These are phyloP conservation scores for Phytophthora europaea DNA, from an alignment of 352 stramenopile genomes.

Conservation along the genomic window DNA sequence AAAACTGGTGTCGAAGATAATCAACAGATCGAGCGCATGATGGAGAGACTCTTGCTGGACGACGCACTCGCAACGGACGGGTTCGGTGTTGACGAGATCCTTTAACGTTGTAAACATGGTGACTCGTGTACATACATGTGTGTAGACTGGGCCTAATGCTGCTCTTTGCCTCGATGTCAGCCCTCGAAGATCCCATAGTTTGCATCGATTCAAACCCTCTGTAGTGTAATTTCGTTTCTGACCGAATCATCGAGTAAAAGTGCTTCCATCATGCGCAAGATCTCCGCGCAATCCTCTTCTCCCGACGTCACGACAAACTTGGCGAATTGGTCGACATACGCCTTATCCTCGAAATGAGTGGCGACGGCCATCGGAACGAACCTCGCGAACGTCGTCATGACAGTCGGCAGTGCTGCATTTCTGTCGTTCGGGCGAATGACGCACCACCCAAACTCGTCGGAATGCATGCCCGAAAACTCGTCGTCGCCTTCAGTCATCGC, in stretches of 20 bases:
- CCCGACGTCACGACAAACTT: conserved; percentile 32
- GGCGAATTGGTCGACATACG: conserved; percentile 20
- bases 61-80: conserved; percentile 29
- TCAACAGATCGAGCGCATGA: conserved; percentile 26
- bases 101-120: conserved; percentile 2
- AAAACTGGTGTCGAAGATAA: conserved; percentile 37
- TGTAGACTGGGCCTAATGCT: too few species aligned
- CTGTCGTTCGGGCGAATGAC: neutral
- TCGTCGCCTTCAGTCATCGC: conserved; percentile 14
- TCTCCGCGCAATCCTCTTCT: conserved; percentile 29
- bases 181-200: too few species aligned
- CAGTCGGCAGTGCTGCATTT: conserved; percentile 3
- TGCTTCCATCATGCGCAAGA: conserved; percentile 34
- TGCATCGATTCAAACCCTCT: neutral
- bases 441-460: conserved; percentile 16
- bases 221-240: neutral
- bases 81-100: conserved; percentile 16
- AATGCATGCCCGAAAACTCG: conserved; percentile 13
- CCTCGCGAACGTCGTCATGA: conserved; percentile 20
- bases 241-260: conserved; percentile 16
- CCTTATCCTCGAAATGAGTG: neutral
- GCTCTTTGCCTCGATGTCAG: too few species aligned
- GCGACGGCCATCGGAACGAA: conserved; percentile 27
- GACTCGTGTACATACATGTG: neutral
- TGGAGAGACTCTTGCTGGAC: conserved; percentile 35